A percentile compares a stretch with the other conserved stretches of the same genome.
Evolutionary conservation across 2,329 filamentous ascomycete species (phyloP).

Genomic region (Colletotrichum paranaense): DNA sequence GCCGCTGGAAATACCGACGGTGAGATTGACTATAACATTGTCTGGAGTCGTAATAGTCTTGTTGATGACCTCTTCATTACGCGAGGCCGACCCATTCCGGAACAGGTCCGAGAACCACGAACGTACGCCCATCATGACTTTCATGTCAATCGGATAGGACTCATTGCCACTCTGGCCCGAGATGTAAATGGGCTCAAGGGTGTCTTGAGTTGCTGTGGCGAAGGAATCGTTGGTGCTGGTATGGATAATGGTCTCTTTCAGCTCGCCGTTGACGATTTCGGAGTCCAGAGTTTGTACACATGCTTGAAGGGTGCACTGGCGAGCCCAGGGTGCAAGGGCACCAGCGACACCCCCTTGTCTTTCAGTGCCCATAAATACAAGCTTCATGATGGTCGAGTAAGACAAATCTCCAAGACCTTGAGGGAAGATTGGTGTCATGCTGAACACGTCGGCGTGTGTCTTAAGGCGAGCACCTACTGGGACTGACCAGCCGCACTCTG

Average conservation of each 20-base stretch:
- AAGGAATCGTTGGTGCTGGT: constrained; percentile 42
- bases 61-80: constrained; percentile 41
- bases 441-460: constrained; percentile 43
- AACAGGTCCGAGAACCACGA: constrained; percentile 46
- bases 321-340: constrained; percentile 43
- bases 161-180: constrained; percentile 22
- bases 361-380: constrained; percentile 49
- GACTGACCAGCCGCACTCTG: constrained; percentile 44
- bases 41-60: constrained; percentile 40
- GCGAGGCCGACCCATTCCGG: constrained; percentile 42
- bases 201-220: constrained; percentile 28
- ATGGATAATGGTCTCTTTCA: constrained; percentile 40
- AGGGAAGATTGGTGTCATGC: constrained; percentile 46
- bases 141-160: constrained; percentile 40
- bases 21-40: constrained; percentile 45
- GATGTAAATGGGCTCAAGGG: constrained; percentile 38
- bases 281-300: constrained; percentile 45
- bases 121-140: constrained; percentile 45
- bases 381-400: constrained; percentile 45
- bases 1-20: constrained; percentile 46
- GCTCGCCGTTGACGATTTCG: constrained; percentile 41
- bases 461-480: constrained; percentile 41
- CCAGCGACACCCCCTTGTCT: constrained; percentile 38
- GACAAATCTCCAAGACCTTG: constrained; percentile 40
- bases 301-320: constrained; percentile 43